Evolutionary conservation across 768 basidiomycete species (phyloP), one percentile per base, ranked within the genome.

Genomic region (Piloderma croceum): DNA sequence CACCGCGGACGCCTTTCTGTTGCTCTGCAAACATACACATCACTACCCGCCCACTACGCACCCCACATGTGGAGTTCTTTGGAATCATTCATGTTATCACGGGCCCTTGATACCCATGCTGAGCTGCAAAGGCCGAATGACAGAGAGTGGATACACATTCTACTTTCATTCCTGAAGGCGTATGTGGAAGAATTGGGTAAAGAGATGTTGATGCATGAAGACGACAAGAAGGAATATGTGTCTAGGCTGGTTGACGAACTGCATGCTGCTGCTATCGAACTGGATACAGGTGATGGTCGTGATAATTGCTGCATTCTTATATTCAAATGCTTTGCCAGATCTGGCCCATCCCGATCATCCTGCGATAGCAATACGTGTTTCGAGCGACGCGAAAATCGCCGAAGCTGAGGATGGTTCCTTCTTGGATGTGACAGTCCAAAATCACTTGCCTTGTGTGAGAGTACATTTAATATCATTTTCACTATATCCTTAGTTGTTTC

Each of bases 21-120:
- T 15, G 89, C 90, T 4, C 66, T 88, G 19, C 68, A 76, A 18
- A 79, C 83, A 31, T 93, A 79, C 55, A 73, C 77, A 1, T 84
- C 84, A 2, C 70, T 94, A n/a, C 85, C 90, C 1, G 84, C 83
- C 7, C 88, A 90, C 53, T 91, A 90, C 59, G 78, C 81, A 0
- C 84, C 85, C 6, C 82, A 87, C 56, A 71, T 71, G 54, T 92
- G 90, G 90, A 74, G 78, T 19, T 81, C 82, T 7, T 62, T 91
- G 33, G 84, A 91, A 53, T 81, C 81, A 3, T 79, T 78, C 49
- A 86, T 90, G 76, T 73, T 90, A 15, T 79, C 79, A 10, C 73
- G 73, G 35, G 85, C 87, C 1, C 64, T 93, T 27, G 76, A 81
- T 46, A 77, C 81, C 0, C 82, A 91, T 51, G 58, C 63, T 2